Base-by-base conservation (phyloP, 306 rosid species). In the Leucaena leucocephala region DNA sequence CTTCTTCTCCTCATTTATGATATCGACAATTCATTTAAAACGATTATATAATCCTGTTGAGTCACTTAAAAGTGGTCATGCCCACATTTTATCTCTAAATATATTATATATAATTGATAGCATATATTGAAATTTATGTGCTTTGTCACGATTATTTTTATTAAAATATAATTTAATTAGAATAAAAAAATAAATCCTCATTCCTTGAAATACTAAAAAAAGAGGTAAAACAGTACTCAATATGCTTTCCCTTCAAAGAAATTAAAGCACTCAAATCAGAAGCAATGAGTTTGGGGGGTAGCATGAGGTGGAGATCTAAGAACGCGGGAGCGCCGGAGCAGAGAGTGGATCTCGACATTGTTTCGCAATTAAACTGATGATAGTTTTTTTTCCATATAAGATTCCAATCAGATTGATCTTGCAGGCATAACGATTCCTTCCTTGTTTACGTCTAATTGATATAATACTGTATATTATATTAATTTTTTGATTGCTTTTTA, bases 291-390 rank as follows among this genome's bases (percentile, higher is more conserved):
- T 19, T 55, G 27, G 62, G 34, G 5, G 7, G 65, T 59, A 39
- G 39, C 38, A 11, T 2, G 17, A 59, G 3, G 16, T 27, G 36
- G 76, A 73, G 80, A 86, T 86, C 82, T 71, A 79, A 63, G 34
- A 35, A 42, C 52, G 82, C 90, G 92, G 77, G 49, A 71, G 88
- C 89, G 76, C 43, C 94, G 93, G 89, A 90, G 82, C 69, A 80
- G 76, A 78, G 77, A 68, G 3, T 72, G 96, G 96, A 90, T 91
- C 95, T 54, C 22, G 22, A 6, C 17, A 17, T 55, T 19, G 27
- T 7, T 21, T 58, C 36, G 6, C 36, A 21, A 58, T 58, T 2
- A 57, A 57, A 8, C 13, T 57, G 34, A 19, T 21, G 19, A 4
- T 27, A 27, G 27, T 27, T 7, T 57, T 57, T 57, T 42, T 6